Evolutionary conservation across 2,329 filamentous ascomycete species (phyloP).

Genomic region (Microdochium nivale): DNA sequence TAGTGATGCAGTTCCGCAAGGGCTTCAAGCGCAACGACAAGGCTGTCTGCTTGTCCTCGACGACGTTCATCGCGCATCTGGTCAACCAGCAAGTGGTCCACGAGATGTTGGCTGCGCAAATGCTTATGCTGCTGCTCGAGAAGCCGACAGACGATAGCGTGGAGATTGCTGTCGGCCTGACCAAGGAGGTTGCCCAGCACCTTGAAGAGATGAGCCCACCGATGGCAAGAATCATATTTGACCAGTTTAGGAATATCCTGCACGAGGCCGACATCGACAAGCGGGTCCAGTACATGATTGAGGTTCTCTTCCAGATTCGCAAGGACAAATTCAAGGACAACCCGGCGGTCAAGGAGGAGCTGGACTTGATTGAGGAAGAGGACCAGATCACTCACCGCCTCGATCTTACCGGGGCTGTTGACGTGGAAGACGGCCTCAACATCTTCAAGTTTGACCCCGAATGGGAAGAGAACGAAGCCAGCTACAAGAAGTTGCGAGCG

Average conservation of each 20-base stretch:
- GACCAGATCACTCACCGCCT: slow-evolving; percentile 92
- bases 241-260: slow-evolving; percentile 89
- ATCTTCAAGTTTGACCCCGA: slow-evolving; percentile 91
- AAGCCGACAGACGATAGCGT: slow-evolving; percentile 97
- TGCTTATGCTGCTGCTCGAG: slow-evolving; percentile 81
- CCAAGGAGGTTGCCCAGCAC: slow-evolving; percentile 86
- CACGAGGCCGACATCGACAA: slow-evolving; percentile 98
- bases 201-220: slow-evolving; percentile 89
- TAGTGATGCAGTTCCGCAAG: slow-evolving; percentile 91
- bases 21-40: slow-evolving; percentile 96
- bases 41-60: slow-evolving; percentile 84
- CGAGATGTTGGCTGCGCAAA: slow-evolving; percentile 88
- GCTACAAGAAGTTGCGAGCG: slow-evolving; percentile 82
- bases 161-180: slow-evolving; percentile 92
- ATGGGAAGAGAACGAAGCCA: slow-evolving; percentile 84
- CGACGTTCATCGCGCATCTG: slow-evolving; percentile 89
- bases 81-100: slow-evolving; percentile 95
- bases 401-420: slow-evolving; percentile 73
- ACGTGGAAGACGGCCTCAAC: slow-evolving; percentile 81
- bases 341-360: slow-evolving; percentile 78
- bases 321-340: slow-evolving; percentile 98
- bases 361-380: slow-evolving; percentile 94
- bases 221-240: slow-evolving; percentile 84
- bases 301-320: slow-evolving; percentile 91
- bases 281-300: slow-evolving; percentile 98